Conservation (phyloP, 352 stramenopile species). For the Globisporangium alternatum region DNA sequence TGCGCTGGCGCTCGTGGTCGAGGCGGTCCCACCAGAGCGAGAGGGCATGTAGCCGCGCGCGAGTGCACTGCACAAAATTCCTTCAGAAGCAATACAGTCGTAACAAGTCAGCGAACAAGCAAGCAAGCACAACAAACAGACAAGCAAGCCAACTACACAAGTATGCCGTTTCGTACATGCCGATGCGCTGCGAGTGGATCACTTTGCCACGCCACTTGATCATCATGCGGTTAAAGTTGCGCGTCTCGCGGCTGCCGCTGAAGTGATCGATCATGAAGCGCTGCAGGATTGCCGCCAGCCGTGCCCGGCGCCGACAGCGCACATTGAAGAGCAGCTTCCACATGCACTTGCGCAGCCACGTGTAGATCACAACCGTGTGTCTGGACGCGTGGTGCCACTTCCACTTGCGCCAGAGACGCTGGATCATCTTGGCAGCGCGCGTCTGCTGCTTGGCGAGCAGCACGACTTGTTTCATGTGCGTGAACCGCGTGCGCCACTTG, state of each 20-base stretch:
- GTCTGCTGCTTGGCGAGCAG: constrained; percentile 31
- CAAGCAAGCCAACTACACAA: neutral
- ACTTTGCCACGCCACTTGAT: constrained; percentile 68
- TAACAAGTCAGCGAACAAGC: neutral
- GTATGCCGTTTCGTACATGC: constrained; percentile 22
- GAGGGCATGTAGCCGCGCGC: constrained; percentile 51
- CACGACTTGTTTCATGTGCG: constrained; percentile 31
- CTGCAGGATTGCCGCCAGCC: constrained; percentile 35
- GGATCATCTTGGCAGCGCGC: constrained; percentile 49
- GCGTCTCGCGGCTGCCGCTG: constrained; percentile 49
- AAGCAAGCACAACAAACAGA: neutral
- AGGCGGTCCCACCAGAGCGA: constrained; percentile 59
- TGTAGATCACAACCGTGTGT: constrained; percentile 60
- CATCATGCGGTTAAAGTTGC: constrained; percentile 80
- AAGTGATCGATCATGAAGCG: constrained; percentile 62
- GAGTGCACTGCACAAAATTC: constrained; percentile 51
- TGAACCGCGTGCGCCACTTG: constrained; percentile 33
- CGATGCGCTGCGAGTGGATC: constrained; percentile 57
- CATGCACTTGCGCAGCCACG: constrained; percentile 65
- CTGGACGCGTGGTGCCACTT: constrained; percentile 61
- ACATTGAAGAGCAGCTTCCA: constrained; percentile 66
- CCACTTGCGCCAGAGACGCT: constrained; percentile 57
- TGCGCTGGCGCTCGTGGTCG: constrained; percentile 65
- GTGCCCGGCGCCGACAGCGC: constrained; percentile 36
- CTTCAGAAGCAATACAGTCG: constrained; percentile 2